Evolutionary conservation across 768 basidiomycete species (phyloP).

Genomic region (Pleurotus pulmonarius): DNA sequence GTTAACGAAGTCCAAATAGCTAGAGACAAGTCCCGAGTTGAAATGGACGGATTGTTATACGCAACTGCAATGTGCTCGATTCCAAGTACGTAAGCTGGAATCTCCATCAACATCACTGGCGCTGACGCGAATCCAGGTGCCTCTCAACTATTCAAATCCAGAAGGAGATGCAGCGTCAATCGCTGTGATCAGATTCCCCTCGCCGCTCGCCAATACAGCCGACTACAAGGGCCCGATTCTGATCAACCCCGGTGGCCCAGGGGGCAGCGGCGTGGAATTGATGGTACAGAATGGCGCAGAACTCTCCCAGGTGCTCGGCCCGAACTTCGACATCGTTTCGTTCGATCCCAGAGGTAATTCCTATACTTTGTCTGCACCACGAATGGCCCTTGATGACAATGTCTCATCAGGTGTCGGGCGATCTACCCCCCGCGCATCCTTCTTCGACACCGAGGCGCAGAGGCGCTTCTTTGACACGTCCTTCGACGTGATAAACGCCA

Average conservation of each 20-base stretch:
- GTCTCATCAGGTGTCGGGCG: slow-evolving; percentile 24
- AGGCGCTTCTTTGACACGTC: slow-evolving; percentile 21
- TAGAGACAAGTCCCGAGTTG: slow-evolving; percentile 10
- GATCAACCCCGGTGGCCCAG: slow-evolving; percentile 48
- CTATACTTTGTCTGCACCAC: neutral
- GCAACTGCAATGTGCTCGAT: slow-evolving; percentile 20
- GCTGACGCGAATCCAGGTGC: slow-evolving; percentile 29
- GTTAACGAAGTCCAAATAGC: neutral
- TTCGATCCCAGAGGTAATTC: slow-evolving; percentile 43
- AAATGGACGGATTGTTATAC: slow-evolving; percentile 22
- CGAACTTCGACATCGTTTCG: slow-evolving; percentile 40
- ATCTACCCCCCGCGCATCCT: slow-evolving; percentile 29
- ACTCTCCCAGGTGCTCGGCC: slow-evolving; percentile 31
- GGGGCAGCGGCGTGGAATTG: slow-evolving; percentile 36
- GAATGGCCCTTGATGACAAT: neutral
- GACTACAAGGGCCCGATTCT: slow-evolving; percentile 41
- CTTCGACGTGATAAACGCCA: slow-evolving; percentile 17
- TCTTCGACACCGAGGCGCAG: slow-evolving; percentile 32
- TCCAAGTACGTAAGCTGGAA: slow-evolving; percentile 14
- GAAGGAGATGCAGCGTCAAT: slow-evolving; percentile 33
- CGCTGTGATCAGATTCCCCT: slow-evolving; percentile 38
- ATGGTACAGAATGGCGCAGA: slow-evolving; percentile 18
- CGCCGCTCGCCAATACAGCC: slow-evolving; percentile 19
- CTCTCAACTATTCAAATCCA: slow-evolving; percentile 40
- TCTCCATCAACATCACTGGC: neutral